phyloP scores from a whole-genome alignment of 441 rosid species.

The Populus trichocarpa region DNA sequence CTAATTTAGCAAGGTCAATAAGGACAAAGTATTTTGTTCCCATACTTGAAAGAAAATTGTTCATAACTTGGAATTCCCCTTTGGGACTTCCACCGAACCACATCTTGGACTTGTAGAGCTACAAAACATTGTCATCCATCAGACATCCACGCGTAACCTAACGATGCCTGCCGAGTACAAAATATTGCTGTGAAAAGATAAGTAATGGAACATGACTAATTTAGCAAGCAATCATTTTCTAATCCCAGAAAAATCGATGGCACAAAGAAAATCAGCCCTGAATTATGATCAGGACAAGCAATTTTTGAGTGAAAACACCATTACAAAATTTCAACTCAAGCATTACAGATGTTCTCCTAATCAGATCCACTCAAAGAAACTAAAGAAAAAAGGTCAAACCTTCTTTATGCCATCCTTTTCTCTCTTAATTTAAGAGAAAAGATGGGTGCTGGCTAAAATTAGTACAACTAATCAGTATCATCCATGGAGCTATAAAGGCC shows the following conservation, averaged over 20 bases:
- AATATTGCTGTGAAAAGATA: no score
- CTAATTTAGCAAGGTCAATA: no score
- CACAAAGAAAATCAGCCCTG: background rate
- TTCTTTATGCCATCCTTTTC: background rate
- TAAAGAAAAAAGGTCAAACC: background rate
- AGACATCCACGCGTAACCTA: no score
- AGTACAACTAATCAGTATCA: background rate
- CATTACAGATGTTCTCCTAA: background rate
- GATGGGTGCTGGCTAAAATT: background rate
- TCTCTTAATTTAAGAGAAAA: background rate
- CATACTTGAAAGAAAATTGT: no score
- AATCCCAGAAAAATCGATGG: constrained; percentile 6
- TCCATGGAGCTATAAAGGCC: background rate
- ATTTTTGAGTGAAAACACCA: background rate
- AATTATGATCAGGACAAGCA: background rate
- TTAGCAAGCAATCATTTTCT: background rate
- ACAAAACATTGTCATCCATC: no score
- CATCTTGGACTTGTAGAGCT: background rate
- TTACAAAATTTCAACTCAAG: background rate
- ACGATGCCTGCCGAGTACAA: no score
- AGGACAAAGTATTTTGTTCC: no score
- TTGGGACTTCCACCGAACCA: background rate
- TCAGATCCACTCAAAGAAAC: background rate
- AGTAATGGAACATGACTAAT: no score
- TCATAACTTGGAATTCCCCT: background rate